These are phyloP conservation scores for Pichia inconspicua DNA, from an alignment of 1,139 yeast genomes.

Conservation along the genomic window DNA sequence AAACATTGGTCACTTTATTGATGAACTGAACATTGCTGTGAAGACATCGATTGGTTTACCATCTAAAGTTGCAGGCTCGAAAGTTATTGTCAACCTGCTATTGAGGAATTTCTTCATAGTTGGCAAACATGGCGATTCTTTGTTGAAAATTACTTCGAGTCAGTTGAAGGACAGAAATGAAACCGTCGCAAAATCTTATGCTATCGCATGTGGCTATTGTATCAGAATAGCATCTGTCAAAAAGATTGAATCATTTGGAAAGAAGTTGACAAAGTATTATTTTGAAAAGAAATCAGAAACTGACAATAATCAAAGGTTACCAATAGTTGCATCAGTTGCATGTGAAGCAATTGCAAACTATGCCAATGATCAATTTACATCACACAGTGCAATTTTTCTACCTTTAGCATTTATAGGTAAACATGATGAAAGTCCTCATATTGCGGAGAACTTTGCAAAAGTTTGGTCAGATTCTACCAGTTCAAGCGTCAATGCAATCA, in stretches of 20 bases:
- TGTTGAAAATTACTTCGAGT: slow-evolving; percentile 48
- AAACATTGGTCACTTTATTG: slow-evolving; percentile 46
- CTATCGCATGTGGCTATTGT: slow-evolving; percentile 73
- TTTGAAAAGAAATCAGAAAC: slow-evolving; percentile 41
- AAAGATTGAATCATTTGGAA: slow-evolving; percentile 47
- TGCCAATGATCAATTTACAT: slow-evolving; percentile 61
- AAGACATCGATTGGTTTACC: slow-evolving; percentile 81
- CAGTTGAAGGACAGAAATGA: slow-evolving; percentile 68
- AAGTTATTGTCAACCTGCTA: slow-evolving; percentile 59
- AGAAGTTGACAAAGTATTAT: slow-evolving; percentile 45
- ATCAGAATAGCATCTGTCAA: slow-evolving; percentile 57
- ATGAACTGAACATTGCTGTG: slow-evolving; percentile 40
- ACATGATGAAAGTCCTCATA: slow-evolving; percentile 50
- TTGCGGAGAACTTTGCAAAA: slow-evolving; percentile 43
- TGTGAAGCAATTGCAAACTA: slow-evolving; percentile 63
- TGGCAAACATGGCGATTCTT: slow-evolving; percentile 53
- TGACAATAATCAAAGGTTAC: slow-evolving; percentile 12
- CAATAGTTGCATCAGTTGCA: slow-evolving; percentile 54
- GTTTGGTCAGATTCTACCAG: slow-evolving; percentile 83
- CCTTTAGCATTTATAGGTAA: slow-evolving; percentile 78
- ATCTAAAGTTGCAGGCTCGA: slow-evolving; percentile 83
- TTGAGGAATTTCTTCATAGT: slow-evolving; percentile 48
- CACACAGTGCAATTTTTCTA: slow-evolving; percentile 55
- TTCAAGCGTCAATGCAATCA: slow-evolving; percentile 61
- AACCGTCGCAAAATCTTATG: slow-evolving; percentile 67